A percentile compares a stretch with the other conserved stretches of the same genome.
Evolutionary conservation across 768 basidiomycete species (phyloP).

Genomic region (Dentipellis sp.): DNA sequence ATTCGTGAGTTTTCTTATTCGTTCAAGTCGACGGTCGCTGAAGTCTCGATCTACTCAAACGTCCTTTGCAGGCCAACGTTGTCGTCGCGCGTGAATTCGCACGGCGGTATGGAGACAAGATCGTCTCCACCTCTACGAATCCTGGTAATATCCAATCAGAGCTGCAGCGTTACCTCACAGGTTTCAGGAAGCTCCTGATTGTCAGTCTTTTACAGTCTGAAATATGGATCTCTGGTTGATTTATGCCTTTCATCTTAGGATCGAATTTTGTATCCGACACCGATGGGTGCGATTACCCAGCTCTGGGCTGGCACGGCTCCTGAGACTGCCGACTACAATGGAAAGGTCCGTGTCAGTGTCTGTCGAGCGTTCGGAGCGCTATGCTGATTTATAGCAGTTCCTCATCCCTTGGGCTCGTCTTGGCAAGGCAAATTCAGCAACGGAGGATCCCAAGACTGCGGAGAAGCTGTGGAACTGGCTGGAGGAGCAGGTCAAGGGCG

Average conservation of each 20-base stretch:
- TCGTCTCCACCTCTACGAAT: constrained; percentile 17
- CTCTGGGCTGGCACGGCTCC: background rate
- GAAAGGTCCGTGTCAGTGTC: background rate
- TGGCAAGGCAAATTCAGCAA: constrained; percentile 2
- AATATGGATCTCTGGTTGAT: background rate
- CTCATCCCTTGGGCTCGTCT: constrained; percentile 9
- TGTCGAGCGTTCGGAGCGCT: background rate
- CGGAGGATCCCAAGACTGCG: constrained; percentile 6
- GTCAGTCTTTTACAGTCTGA: background rate
- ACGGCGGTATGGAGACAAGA: constrained; percentile 15
- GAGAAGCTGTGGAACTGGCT: constrained; percentile 17
- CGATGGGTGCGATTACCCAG: background rate
- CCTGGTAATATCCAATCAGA: constrained; percentile 13
- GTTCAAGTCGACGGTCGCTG: background rate
- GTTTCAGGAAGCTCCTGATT: background rate
- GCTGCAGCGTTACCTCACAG: background rate
- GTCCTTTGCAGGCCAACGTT: constrained; percentile 14
- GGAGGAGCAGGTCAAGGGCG: constrained; percentile 13
- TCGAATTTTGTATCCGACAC: background rate
- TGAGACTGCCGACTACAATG: background rate
- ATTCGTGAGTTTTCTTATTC: background rate
- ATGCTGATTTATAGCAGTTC: constrained; percentile 2
- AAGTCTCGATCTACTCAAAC: background rate
- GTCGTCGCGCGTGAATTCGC: constrained; percentile 19
- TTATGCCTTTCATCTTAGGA: background rate